A percentile compares a stretch with the other conserved stretches of the same genome.
Conservation (phyloP, 495 filamentous ascomycete genomes). For the Penicillium turbatum region DNA sequence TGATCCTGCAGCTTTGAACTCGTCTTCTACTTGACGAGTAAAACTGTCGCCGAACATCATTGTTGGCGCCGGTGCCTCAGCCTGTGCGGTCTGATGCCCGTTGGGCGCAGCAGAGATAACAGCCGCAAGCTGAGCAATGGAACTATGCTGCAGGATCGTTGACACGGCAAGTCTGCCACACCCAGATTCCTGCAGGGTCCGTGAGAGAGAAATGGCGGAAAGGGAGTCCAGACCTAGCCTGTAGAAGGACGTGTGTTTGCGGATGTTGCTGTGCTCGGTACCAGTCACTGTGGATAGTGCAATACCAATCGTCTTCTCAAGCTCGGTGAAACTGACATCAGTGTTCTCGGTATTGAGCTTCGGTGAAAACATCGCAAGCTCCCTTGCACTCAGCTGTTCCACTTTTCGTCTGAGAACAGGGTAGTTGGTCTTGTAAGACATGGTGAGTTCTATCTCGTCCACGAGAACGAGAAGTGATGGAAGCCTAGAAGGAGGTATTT, state of each 20-base stretch:
- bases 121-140: conserved; percentile 50
- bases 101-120: conserved; percentile 20
- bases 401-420: conserved; percentile 34
- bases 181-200: conserved; percentile 39
- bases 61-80: background rate
- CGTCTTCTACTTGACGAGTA: conserved; percentile 10
- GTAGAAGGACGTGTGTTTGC: conserved; percentile 51
- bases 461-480: conserved; percentile 66
- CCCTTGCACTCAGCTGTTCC: conserved; percentile 16
- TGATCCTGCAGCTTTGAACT: conserved; percentile 24
- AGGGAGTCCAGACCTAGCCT: conserved; percentile 74
- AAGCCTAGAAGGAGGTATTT: conserved; percentile 63
- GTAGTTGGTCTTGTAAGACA: conserved; percentile 61
- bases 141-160: conserved; percentile 57
- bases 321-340: conserved; percentile 32
- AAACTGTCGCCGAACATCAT: conserved; percentile 13
- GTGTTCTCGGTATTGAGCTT: conserved; percentile 4
- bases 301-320: conserved; percentile 43
- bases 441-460: conserved; percentile 56
- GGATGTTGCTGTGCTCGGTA: conserved; percentile 40
- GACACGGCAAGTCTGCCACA: conserved; percentile 53
- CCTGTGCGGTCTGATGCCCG: conserved; percentile 1
- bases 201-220: conserved; percentile 66
- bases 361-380: conserved; percentile 26
- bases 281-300: conserved; percentile 48